These are phyloP conservation scores for Ensete ventricosum DNA, from an alignment of 176 grass and related monocot genomes.

Conservation along the genomic window DNA sequence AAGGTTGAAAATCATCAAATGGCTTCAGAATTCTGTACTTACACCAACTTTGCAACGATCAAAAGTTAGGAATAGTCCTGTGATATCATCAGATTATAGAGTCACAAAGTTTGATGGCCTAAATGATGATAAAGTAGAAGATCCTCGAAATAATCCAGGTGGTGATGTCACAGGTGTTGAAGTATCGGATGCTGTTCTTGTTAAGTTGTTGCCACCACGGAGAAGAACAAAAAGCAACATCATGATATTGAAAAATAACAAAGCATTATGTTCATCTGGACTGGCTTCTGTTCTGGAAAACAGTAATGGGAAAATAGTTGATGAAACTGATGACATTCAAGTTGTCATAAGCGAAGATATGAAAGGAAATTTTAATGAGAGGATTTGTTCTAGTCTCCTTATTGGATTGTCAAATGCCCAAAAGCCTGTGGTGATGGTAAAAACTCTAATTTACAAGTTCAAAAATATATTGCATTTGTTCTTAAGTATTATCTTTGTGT, in stretches of 20 bases:
- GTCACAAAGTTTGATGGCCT: conserved; percentile 26
- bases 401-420: conserved; percentile 29
- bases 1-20: conserved; percentile 91
- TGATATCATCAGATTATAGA: conserved; percentile 35
- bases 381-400: conserved; percentile 13
- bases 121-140: conserved; percentile 25
- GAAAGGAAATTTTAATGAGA: conserved; percentile 23
- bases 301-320: conserved; percentile 31
- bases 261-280: conserved; percentile 21
- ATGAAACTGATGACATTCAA: conserved; percentile 17
- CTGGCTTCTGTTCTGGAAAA: conserved; percentile 30
- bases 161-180: conserved; percentile 20
- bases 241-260: conserved; percentile 28
- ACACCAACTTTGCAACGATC: conserved; percentile 31
- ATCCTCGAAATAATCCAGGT: conserved; percentile 13
- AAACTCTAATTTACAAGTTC: not conserved
- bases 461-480: not conserved
- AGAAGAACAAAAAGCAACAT: conserved; percentile 33
- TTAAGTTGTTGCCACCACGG: conserved; percentile 16
- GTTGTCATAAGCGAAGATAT: conserved; percentile 31
- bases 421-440: conserved; percentile 46
- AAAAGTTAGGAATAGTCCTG: conserved; percentile 26
- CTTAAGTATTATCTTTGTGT: no score
- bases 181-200: conserved; percentile 26
- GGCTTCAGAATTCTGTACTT: conserved; percentile 63